Evolutionary conservation across 2,329 filamentous ascomycete genomes (phyloP).

Genomic region (Harringtonia aguacate): DNA sequence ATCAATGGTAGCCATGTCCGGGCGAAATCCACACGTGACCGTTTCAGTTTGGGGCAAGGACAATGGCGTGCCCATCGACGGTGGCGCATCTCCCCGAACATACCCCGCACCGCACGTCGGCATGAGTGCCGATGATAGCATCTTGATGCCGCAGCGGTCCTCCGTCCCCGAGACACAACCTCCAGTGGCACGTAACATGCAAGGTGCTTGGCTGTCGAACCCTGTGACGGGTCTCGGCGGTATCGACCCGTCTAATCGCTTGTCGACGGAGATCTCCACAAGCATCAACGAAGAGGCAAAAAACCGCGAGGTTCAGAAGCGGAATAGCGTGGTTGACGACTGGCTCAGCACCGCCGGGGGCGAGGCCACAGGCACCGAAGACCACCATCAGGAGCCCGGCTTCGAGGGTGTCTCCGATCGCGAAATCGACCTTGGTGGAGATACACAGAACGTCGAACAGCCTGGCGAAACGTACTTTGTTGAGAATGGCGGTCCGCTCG

Average conservation of each 20-base stretch:
- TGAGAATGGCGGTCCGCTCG: slow-evolving; percentile 29
- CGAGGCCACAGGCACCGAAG: background rate
- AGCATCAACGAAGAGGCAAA: slow-evolving; percentile 39
- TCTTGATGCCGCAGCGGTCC: slow-evolving; percentile 11
- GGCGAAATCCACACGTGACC: slow-evolving; percentile 42
- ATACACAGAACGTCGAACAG: slow-evolving; percentile 39
- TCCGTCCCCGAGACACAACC: background rate
- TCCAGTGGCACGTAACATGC: slow-evolving; percentile 23
- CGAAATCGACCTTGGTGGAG: slow-evolving; percentile 31
- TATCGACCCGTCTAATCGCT: slow-evolving; percentile 34
- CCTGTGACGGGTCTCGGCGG: slow-evolving; percentile 30
- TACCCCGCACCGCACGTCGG: slow-evolving; percentile 11
- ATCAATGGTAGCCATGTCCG: slow-evolving; percentile 26
- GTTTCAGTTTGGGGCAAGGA: slow-evolving; percentile 45
- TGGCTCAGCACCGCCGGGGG: slow-evolving; percentile 32
- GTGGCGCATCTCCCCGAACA: background rate
- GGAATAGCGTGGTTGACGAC: slow-evolving; percentile 36
- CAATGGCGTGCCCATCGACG: background rate
- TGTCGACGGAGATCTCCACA: slow-evolving; percentile 26
- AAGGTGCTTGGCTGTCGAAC: slow-evolving; percentile 31
- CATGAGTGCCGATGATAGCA: slow-evolving; percentile 20
- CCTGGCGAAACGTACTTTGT: slow-evolving; percentile 39
- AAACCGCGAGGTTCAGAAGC: slow-evolving; percentile 29
- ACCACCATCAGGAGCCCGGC: background rate
- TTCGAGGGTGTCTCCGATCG: slow-evolving; percentile 27